Conservation (phyloP, 108 stramenopile genomes). For the Bacterosira constricta region DNA sequence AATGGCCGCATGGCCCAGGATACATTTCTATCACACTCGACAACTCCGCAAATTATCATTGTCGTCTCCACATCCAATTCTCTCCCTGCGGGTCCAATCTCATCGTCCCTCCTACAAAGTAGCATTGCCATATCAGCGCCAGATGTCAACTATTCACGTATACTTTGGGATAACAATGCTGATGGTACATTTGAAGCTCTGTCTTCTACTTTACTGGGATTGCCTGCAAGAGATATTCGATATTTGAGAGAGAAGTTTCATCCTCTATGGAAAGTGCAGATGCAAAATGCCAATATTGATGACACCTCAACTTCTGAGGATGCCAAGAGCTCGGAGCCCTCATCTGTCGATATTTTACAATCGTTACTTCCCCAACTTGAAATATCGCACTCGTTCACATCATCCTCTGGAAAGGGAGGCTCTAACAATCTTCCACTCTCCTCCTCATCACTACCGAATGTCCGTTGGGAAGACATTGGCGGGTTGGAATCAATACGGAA, state of each 20-base stretch:
- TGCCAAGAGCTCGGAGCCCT: not conserved
- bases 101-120: conserved; percentile 50
- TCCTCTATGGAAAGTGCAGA: conserved; percentile 18
- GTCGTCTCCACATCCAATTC: conserved; percentile 57
- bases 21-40: conserved; percentile 3
- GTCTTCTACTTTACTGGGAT: conserved; percentile 18
- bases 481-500: conserved; percentile 91
- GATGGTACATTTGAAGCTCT: conserved; percentile 44
- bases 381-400: conserved; percentile 14
- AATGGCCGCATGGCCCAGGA: not conserved
- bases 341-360: conserved; percentile 26
- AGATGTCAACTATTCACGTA: conserved; percentile 56
- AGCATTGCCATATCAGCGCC: conserved; percentile 57
- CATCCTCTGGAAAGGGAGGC: conserved; percentile 20
- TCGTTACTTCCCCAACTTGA: conserved; percentile 34
- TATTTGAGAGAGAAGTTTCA: conserved; percentile 43
- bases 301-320: conserved; percentile 9
- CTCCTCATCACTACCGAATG: conserved; percentile 63
- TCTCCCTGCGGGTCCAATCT: conserved; percentile 64
- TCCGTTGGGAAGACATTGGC: conserved; percentile 95
- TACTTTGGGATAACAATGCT: conserved; percentile 59
- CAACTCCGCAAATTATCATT: conserved; percentile 52
- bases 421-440: conserved; percentile 45
- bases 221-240: conserved; percentile 28
- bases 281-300: conserved; percentile 4